Base-by-base conservation (phyloP, 2,329 filamentous ascomycete genomes). In the Laburnicola sp. region DNA sequence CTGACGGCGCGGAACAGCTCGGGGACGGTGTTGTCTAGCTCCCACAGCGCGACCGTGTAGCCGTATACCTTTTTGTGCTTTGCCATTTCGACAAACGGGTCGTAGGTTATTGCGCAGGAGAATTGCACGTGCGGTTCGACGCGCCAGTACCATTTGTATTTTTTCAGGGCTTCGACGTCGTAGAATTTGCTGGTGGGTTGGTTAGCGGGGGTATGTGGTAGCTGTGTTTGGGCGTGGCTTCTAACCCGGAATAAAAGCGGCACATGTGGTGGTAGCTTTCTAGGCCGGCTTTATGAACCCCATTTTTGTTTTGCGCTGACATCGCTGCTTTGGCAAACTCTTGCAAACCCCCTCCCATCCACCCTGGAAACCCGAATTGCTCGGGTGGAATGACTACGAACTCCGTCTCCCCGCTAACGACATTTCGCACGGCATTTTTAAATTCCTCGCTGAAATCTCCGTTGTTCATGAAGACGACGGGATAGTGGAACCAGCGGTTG, bases 401-500 rank as follows among this genome's bases (percentile, higher is more conserved):
- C 72, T 80, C 81, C 64, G 86, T 88, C 70, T 94, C 86, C 42
- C 91, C 91, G 62, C 93, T 95, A 11, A 91, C 96, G 49, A 82
- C 85, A n/a, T 85, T 87, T 58, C 80, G 79, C 0, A 91, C 96
- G 70, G 81, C 84, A 60, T 76, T 78, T 75, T 92, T 96, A 76
- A 97, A 97, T 63, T 96, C 90, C 9, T 91, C 88, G 3, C 86
- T 86, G 68, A 97, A 97, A 7, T 88, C 88, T 38, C 89, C 85
- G 65, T 97, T 91, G 74, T 97, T 97, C 80, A 97, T 92, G 72
- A 97, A 97, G 2, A 91, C 96, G 89, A 92, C 97, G 0, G 93
- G 92, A 69, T 97, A 97, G 76, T 96, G 96, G 82, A 96, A 97
- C 69, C 96, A 96, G 77, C 83, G 80, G 69, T 97, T 97, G 89